Evolutionary conservation across 495 filamentous ascomycete species (phyloP).

Genomic region (Geoglossum glabrum): DNA sequence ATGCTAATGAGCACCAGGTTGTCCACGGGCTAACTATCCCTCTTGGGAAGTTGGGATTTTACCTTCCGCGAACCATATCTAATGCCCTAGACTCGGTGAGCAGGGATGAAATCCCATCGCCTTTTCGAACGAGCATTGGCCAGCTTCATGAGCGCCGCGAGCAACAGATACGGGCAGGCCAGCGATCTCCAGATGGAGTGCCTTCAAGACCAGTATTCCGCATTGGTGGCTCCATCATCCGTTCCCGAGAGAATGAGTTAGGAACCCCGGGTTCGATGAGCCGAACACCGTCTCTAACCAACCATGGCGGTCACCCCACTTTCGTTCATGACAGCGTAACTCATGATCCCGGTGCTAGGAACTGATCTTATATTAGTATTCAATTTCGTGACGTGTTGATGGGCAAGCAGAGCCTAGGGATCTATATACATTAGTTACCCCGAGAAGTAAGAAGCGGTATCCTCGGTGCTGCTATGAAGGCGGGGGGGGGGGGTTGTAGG

Average conservation of each 20-base stretch:
- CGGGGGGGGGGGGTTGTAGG: no score
- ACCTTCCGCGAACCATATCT: conserved; percentile 59
- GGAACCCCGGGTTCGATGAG: background rate
- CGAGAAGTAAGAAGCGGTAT: no score
- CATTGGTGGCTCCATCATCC: conserved; percentile 30
- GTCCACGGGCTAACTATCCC: conserved; percentile 78
- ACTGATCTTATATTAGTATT: background rate
- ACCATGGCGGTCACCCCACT: background rate
- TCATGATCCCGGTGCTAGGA: background rate
- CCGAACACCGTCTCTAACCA: background rate
- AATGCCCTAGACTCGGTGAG: conserved; percentile 22
- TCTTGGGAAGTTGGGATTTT: conserved; percentile 61
- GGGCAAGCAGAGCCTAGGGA: no score
- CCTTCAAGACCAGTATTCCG: conserved; percentile 26
- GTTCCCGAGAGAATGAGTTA: background rate
- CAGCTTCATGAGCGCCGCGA: conserved; percentile 14
- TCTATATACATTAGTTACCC: no score
- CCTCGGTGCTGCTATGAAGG: no score
- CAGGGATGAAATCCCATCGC: conserved; percentile 1
- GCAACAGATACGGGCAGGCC: conserved; percentile 8
- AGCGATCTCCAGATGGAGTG: conserved; percentile 10
- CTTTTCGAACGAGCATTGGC: conserved; percentile 12
- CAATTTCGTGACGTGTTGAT: no score
- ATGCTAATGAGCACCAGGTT: conserved; percentile 26
- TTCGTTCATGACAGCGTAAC: background rate